phyloP scores from a whole-genome alignment of 768 basidiomycete genomes.

The Auriscalpium vulgare region DNA sequence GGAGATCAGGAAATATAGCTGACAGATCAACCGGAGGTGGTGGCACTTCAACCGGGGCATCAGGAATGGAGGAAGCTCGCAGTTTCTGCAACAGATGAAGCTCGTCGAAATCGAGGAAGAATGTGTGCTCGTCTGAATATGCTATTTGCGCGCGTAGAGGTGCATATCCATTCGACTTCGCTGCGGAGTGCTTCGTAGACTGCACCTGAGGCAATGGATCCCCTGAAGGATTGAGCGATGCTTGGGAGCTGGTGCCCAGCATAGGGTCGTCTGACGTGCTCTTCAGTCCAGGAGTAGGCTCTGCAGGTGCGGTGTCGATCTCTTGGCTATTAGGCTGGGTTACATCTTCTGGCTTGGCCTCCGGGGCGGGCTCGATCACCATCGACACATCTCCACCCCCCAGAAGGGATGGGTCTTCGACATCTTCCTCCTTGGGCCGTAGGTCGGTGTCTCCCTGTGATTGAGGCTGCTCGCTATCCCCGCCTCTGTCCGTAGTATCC shows the following conservation, averaged over 20 bases:
- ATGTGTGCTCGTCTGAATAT: conserved; percentile 31
- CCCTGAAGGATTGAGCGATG: not conserved
- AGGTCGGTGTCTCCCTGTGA: conserved; percentile 26
- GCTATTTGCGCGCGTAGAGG: conserved; percentile 55
- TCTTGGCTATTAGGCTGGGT: not conserved
- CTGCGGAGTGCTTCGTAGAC: conserved; percentile 21
- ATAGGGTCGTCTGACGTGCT: conserved; percentile 10
- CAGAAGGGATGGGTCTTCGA: conserved; percentile 46
- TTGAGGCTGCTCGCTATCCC: conserved; percentile 24
- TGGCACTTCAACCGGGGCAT: conserved; percentile 16
- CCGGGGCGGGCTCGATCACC: conserved; percentile 30
- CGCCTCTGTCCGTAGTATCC: conserved; percentile 32
- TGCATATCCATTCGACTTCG: conserved; percentile 38
- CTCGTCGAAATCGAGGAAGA: conserved; percentile 50
- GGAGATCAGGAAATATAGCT: conserved; percentile 81
- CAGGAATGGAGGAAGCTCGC: not conserved
- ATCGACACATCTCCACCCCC: conserved; percentile 18
- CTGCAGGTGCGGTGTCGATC: not conserved
- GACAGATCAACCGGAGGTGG: conserved; percentile 41
- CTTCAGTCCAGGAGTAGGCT: conserved; percentile 6
- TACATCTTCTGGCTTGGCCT: not conserved
- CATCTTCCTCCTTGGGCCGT: conserved; percentile 44
- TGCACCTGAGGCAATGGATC: not conserved
- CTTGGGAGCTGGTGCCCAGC: not conserved
- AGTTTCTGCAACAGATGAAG: conserved; percentile 25